These are phyloP conservation scores for Saccharomyces hybrid DNA, from an alignment of 1,139 yeast species.

Conservation along the genomic window DNA sequence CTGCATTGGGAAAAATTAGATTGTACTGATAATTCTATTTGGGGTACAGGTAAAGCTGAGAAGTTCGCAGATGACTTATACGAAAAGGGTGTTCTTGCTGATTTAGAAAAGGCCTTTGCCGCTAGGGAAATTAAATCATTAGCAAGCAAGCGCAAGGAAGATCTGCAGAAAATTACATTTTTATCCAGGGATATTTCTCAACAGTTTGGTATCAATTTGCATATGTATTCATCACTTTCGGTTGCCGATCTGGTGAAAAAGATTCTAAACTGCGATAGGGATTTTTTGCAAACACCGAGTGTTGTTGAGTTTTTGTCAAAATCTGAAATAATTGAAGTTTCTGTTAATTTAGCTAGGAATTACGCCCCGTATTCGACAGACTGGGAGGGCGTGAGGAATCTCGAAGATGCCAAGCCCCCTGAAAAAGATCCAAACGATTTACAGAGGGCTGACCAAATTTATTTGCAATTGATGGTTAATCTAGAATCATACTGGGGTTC, in stretches of 20 bases:
- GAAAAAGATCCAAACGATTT: conserved; percentile 70
- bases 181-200: conserved; percentile 67
- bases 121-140: conserved; percentile 63
- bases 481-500: conserved; percentile 77
- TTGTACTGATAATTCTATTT: conserved; percentile 54
- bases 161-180: conserved; percentile 47
- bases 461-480: conserved; percentile 64
- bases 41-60: conserved; percentile 46
- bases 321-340: conserved; percentile 59
- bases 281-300: conserved; percentile 48
- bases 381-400: conserved; percentile 36
- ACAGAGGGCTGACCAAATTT: conserved; percentile 70
- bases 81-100: conserved; percentile 67
- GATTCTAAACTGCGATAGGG: conserved; percentile 56
- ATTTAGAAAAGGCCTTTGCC: conserved; percentile 67
- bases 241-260: conserved; percentile 53
- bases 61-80: conserved; percentile 53
- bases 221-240: conserved; percentile 45
- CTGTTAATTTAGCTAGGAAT: conserved; percentile 54
- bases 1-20: conserved; percentile 81
- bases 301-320: conserved; percentile 66
- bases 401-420: conserved; percentile 40
- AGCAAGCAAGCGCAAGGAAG: conserved; percentile 39
- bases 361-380: conserved; percentile 60
- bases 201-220: conserved; percentile 72